Conservation (phyloP, 805 yeast species). For the Wickerhamomyces xylosicus region DNA sequence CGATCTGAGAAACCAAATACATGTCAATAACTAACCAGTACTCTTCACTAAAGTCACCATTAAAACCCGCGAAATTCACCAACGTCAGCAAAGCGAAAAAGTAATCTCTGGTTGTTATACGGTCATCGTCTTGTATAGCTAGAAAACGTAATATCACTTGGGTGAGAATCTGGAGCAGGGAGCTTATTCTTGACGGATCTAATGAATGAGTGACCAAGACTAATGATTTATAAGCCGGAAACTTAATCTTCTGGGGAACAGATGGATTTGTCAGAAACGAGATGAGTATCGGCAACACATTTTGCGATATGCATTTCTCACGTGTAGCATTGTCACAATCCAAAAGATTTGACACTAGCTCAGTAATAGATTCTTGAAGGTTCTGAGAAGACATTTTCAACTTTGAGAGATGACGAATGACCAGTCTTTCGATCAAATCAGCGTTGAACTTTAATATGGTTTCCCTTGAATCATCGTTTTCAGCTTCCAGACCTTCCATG, state of each 20-base stretch:
- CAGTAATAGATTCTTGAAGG: neutral
- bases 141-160: neutral
- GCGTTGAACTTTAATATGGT: slow-evolving; percentile 10
- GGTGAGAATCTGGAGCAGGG: slow-evolving; percentile 30
- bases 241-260: too few species aligned
- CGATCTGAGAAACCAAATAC: slow-evolving; percentile 33
- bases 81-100: slow-evolving; percentile 53
- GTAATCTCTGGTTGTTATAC: slow-evolving; percentile 23
- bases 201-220: slow-evolving; percentile 33
- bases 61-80: slow-evolving; percentile 47
- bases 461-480: slow-evolving; percentile 9
- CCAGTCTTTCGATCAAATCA: slow-evolving; percentile 15
- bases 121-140: slow-evolving; percentile 5
- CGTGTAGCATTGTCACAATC: too few species aligned
- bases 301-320: too few species aligned
- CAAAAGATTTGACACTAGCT: neutral
- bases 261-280: too few species aligned
- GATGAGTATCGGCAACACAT: too few species aligned
- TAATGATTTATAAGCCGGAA: slow-evolving; percentile 33
- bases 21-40: slow-evolving; percentile 37
- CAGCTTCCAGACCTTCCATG: slow-evolving; percentile 18
- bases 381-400: neutral
- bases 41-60: slow-evolving; percentile 22
- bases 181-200: slow-evolving; percentile 35
- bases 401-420: slow-evolving; percentile 8